phyloP scores from a whole-genome alignment of 1,284 basidiomycete genomes.

The Xanthoconium separans region DNA sequence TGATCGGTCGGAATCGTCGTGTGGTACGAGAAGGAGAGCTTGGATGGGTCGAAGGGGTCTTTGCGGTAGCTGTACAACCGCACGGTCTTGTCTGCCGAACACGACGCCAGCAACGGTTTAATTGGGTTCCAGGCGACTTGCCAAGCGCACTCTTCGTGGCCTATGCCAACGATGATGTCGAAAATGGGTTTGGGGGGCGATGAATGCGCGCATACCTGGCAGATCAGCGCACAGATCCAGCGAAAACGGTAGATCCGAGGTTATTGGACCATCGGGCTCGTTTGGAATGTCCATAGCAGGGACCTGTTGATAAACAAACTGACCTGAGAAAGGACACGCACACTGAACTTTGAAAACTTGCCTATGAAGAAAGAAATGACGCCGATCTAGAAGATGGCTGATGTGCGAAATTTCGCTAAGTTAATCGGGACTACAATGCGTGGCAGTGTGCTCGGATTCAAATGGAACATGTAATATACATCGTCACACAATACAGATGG shows the following conservation, averaged over 20 bases:
- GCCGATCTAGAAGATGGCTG: too few relatives aligned
- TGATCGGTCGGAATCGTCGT: slow-evolving; percentile 81
- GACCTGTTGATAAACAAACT: background rate
- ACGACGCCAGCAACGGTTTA: slow-evolving; percentile 83
- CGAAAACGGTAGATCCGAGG: slow-evolving; percentile 19
- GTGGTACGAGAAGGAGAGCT: slow-evolving; percentile 50
- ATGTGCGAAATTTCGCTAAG: too few relatives aligned
- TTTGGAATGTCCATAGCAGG: background rate
- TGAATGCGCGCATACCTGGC: slow-evolving; percentile 21
- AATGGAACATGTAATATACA: too few relatives aligned
- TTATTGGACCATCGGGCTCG: slow-evolving; percentile 17
- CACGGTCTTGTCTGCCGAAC: slow-evolving; percentile 93
- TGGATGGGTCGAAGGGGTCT: slow-evolving; percentile 29
- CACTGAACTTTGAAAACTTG: too few relatives aligned
- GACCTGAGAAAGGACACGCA: too few relatives aligned
- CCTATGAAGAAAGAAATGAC: too few relatives aligned
- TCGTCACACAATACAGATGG: too few relatives aligned
- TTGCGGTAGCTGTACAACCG: slow-evolving; percentile 75
- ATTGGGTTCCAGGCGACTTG: slow-evolving; percentile 89
- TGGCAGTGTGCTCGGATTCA: too few relatives aligned
- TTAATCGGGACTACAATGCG: too few relatives aligned
- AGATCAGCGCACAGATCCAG: slow-evolving; percentile 32
- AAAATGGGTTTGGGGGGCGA: background rate
- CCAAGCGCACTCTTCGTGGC: slow-evolving; percentile 90
- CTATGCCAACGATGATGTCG: slow-evolving; percentile 33